Evolutionary conservation across 2,329 filamentous ascomycete species (phyloP), one percentile per base, ranked within the genome.

Genomic region (Penicillium sp.): DNA sequence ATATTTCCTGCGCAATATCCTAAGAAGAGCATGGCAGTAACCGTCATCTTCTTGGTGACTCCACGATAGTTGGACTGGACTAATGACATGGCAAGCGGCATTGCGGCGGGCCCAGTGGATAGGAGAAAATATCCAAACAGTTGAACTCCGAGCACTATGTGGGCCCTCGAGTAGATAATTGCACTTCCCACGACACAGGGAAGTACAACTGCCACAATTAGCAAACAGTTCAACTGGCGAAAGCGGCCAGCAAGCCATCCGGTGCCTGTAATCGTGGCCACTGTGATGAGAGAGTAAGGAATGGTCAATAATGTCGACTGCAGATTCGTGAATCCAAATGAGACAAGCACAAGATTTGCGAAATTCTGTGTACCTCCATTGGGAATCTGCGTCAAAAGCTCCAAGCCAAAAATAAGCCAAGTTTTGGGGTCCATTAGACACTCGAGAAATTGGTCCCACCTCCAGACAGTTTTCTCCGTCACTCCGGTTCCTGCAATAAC

Each of bases 351-450:
- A 2, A 62, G 52, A 42, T 61, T 62, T 20, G 54, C 49, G 15
- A 85, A 85, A 58, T 78, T 81, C 58, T 82, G 79, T 0, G 81
- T 83, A 20, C 84, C 84, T 26, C 83, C 83, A 54, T 86, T 87
- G 33, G 84, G 83, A 20, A 86, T 84, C 30, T 65, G 58, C 0
- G 76, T 80, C 2, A 80, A 65, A 4, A 85, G 54, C 18, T 78
- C 75, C 18, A 86, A 76, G 2, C 70, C 71, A 51, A 83, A 76
- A 39, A 86, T 75, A 41, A 85, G 69, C 82, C 82, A 86, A 0
- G 82, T 83, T 65, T 86, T 85, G 3, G 80, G 81, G 56, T 85
- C 84, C 8, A 72, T 46, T 0, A 85, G 63, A 42, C 81, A 83
- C 64, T 86, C 83, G 4, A 66, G 51, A 23, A 77, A 68, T 60